Conservation (phyloP, 805 yeast genomes). For the Grigorovia humatica region DNA sequence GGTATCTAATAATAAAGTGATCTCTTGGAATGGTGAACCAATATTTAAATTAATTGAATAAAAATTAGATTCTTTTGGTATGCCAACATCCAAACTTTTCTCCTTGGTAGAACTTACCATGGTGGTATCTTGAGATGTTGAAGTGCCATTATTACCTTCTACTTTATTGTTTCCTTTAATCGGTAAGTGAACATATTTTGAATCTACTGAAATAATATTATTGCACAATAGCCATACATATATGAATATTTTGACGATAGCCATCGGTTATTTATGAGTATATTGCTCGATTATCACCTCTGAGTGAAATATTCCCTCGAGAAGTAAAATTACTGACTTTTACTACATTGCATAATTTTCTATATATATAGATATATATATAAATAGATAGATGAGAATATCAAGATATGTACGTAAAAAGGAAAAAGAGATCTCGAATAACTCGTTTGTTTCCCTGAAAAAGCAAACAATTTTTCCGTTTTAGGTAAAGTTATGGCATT, state of each 20-base stretch:
- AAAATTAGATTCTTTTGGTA: constrained; percentile 21
- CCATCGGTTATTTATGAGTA: too few relatives aligned
- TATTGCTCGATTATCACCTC: not conserved
- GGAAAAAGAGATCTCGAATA: not conserved
- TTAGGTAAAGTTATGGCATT: not conserved
- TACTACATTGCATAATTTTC: not conserved
- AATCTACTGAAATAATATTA: not conserved
- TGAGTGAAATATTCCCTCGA: not conserved
- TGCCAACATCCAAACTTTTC: not conserved
- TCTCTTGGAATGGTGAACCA: constrained; percentile 50
- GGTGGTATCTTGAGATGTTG: not conserved
- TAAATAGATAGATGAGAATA: too few relatives aligned
- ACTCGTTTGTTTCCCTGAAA: not conserved
- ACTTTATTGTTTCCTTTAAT: not conserved
- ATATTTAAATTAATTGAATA: constrained; percentile 37
- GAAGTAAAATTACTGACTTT: not conserved
- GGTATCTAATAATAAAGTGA: constrained; percentile 56
- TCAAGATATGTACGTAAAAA: too few relatives aligned
- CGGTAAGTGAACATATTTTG: not conserved
- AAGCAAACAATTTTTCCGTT: not conserved
- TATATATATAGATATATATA: too few relatives aligned
- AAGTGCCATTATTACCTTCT: not conserved
- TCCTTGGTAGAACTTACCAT: not conserved
- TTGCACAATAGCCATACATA: not conserved
- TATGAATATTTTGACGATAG: not conserved